Base-by-base conservation (phyloP, 805 yeast genomes). In the Teunomyces lycoperdinae region DNA sequence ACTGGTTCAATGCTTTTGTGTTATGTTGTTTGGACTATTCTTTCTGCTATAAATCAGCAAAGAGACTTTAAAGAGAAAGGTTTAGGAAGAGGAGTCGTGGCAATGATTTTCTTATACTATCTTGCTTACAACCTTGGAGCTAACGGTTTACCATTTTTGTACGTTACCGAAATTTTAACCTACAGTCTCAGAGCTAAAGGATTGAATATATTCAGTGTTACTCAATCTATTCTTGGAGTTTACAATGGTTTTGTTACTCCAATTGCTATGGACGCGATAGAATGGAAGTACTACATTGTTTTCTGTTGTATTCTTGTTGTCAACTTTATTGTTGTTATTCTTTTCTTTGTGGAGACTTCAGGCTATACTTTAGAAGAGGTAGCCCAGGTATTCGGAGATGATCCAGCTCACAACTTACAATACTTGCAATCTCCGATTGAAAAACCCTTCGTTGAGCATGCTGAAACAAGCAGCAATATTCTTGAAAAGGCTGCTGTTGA, bases 51-150 rank as follows among this genome's bases (percentile, higher is more conserved):
- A 24, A 74, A 73, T 58, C 74, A 69, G 51, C 58, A 75, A 56
- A 60, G 70, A 34, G 51, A 71, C 54, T 2, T 36, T 36, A 28
- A 40, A 7, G 26, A 40, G 13, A 73, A 72, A 50, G 17, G 61
- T 2, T 58, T 70, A 24, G 77, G 75, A 42, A 65, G 66, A 46
- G 82, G 78, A 49, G 79, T 76, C 27, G 66, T 71, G 55, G 78
- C 78, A 6, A 73, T 79, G 76, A 74, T 79, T 44, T 78, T 76
- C 69, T 54, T 77, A 26, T 76, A 66, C 70, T 67, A 70, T 58
- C 55, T 62, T 44, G 64, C 67, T 35, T 77, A 76, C 61, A 66
- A 73, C 53, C 59, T 68, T 35, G 77, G 76, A 30, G 55, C 63
- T 45, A 73, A 74, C 48, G 80, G 79, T 45, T 64, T 76, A 46